phyloP scores from a whole-genome alignment of 2,329 filamentous ascomycete genomes.

The Trichoderma hamatum region DNA sequence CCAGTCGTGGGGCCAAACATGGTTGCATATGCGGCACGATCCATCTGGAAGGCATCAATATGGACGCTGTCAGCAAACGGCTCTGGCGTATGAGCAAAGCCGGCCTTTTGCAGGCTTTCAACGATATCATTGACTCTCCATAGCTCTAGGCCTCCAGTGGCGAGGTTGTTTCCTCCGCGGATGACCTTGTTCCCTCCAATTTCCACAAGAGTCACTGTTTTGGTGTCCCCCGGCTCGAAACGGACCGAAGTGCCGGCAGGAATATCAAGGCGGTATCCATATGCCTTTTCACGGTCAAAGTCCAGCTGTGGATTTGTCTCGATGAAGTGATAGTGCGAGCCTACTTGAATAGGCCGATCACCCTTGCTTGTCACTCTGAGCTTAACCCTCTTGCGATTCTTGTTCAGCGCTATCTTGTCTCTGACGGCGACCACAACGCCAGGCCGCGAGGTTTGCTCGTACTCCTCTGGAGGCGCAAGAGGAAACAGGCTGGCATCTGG shows the following conservation, averaged over 20 bases:
- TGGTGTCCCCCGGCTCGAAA: slow-evolving; percentile 91
- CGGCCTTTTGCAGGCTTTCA: slow-evolving; percentile 66
- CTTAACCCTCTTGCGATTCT: slow-evolving; percentile 70
- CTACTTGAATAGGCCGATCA: slow-evolving; percentile 88
- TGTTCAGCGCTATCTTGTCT: slow-evolving; percentile 69
- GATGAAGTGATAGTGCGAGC: slow-evolving; percentile 94
- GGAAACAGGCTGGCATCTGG: slow-evolving; percentile 71
- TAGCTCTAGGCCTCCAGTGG: slow-evolving; percentile 70
- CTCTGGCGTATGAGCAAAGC: slow-evolving; percentile 77
- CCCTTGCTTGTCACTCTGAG: slow-evolving; percentile 83
- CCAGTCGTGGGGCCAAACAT: slow-evolving; percentile 96
- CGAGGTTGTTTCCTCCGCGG: slow-evolving; percentile 79
- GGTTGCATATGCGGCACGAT: slow-evolving; percentile 73
- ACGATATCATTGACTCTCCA: slow-evolving; percentile 68
- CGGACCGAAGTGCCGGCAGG: slow-evolving; percentile 87
- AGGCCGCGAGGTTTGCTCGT: slow-evolving; percentile 69
- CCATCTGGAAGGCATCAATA: slow-evolving; percentile 69
- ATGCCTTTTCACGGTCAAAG: slow-evolving; percentile 81
- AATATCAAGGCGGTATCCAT: slow-evolving; percentile 87
- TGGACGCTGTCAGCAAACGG: slow-evolving; percentile 57
- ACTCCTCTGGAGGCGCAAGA: slow-evolving; percentile 64
- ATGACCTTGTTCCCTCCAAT: slow-evolving; percentile 82
- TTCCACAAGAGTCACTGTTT: slow-evolving; percentile 86
- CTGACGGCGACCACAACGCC: slow-evolving; percentile 78
- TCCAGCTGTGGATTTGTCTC: slow-evolving; percentile 89